Conservation (phyloP, 2,329 filamentous ascomycete genomes). For the Epichloe aotearoae region DNA sequence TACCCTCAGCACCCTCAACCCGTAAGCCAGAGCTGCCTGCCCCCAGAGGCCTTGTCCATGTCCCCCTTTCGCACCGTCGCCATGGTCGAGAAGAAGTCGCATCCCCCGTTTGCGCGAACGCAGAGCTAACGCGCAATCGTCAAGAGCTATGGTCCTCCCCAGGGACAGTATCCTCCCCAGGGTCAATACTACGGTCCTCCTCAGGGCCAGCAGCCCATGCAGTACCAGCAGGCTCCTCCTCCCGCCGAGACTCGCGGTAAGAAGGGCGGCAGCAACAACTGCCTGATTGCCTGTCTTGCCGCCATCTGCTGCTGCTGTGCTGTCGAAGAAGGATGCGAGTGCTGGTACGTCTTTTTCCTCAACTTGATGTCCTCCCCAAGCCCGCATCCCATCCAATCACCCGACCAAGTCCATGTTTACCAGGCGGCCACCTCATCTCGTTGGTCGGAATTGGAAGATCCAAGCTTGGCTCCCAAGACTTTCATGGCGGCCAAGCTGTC, state of each 20-base stretch:
- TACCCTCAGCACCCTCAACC: conserved; percentile 28
- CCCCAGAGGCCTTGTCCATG: background rate
- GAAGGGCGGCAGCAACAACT: conserved; percentile 25
- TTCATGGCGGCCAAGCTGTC: background rate
- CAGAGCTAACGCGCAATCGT: background rate
- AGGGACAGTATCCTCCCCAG: conserved; percentile 20
- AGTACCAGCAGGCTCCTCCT: conserved; percentile 28
- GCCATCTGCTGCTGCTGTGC: conserved; percentile 38
- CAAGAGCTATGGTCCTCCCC: conserved; percentile 19
- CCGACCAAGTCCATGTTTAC: background rate
- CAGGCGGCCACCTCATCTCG: too few species aligned
- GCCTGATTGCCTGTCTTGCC: conserved; percentile 33
- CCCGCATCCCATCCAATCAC: too few species aligned
- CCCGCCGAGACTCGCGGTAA: conserved; percentile 15
- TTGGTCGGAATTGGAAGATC: background rate
- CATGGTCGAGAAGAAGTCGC: background rate
- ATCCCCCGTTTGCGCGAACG: background rate
- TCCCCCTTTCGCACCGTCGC: background rate
- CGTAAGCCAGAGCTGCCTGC: conserved; percentile 16
- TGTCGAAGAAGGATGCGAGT: conserved; percentile 36
- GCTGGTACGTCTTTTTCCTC: conserved; percentile 24
- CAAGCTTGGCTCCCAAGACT: background rate
- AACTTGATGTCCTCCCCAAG: too few species aligned
- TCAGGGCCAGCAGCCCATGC: conserved; percentile 27
- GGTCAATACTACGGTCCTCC: conserved; percentile 19